These are phyloP conservation scores for Neopestalotiopsis sp. DNA, from an alignment of 2,329 filamentous ascomycete genomes.

Conservation along the genomic window DNA sequence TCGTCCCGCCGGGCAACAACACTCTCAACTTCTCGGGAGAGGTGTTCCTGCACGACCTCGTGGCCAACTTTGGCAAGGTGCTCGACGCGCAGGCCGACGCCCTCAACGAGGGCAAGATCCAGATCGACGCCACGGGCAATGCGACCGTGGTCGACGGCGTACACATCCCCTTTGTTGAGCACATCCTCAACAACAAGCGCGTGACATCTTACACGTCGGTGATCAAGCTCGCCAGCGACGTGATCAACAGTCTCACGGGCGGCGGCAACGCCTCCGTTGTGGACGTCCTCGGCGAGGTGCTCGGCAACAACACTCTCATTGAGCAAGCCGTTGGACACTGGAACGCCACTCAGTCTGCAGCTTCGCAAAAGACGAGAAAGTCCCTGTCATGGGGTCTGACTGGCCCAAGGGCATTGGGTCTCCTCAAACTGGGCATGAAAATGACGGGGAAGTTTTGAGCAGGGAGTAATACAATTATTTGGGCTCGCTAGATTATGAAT, in stretches of 20 bases:
- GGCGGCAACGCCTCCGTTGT: constrained; percentile 33
- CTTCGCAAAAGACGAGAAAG: constrained; percentile 22
- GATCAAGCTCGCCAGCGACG: constrained; percentile 43
- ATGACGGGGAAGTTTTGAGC: constrained; percentile 28
- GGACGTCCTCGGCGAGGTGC: constrained; percentile 41
- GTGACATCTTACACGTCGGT: constrained; percentile 44
- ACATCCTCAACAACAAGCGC: constrained; percentile 45
- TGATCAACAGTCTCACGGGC: constrained; percentile 41
- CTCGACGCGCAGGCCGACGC: constrained; percentile 43
- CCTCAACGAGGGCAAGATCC: constrained; percentile 45
- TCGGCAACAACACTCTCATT: constrained; percentile 47
- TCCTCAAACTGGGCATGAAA: constrained; percentile 38
- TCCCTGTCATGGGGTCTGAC: constrained; percentile 25
- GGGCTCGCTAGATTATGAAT: constrained; percentile 12
- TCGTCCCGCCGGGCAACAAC: constrained; percentile 50
- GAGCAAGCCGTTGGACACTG: constrained; percentile 43
- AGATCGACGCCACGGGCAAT: constrained; percentile 48
- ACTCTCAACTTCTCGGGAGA: constrained; percentile 45
- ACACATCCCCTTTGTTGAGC: constrained; percentile 50
- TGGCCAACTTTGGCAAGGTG: constrained; percentile 48
- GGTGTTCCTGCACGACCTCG: constrained; percentile 45
- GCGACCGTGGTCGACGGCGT: constrained; percentile 46
- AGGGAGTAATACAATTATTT: too few species aligned
- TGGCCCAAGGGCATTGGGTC: constrained; percentile 30
- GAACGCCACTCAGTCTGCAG: constrained; percentile 28